Percentiles rank a stretch among this genome's conserved stretches.
Conservation (phyloP, 768 basidiomycete genomes). For the Neoboletus subvelutipes region DNA sequence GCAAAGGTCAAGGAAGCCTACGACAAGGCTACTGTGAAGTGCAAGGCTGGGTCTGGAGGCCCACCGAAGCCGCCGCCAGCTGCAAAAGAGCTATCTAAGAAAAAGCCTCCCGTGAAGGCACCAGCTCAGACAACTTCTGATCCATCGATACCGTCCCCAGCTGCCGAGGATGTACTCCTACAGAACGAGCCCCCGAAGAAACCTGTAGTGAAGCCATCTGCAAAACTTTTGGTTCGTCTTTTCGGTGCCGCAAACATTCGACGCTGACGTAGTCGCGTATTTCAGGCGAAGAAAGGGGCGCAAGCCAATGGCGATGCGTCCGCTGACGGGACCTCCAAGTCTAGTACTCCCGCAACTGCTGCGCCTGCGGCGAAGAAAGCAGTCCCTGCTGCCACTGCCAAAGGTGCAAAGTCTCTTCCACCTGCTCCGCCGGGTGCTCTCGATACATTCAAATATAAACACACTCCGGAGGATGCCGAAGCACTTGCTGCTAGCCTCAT, state of each 20-base stretch:
- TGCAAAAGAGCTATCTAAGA: slow-evolving; percentile 37
- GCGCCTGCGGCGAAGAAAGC: slow-evolving; percentile 45
- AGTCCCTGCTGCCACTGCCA: slow-evolving; percentile 38
- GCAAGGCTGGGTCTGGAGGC: slow-evolving; percentile 62
- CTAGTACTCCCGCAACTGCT: slow-evolving; percentile 28
- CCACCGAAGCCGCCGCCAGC: slow-evolving; percentile 41
- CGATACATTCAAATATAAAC: slow-evolving; percentile 89
- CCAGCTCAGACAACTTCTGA: slow-evolving; percentile 13
- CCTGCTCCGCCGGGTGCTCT: slow-evolving; percentile 52
- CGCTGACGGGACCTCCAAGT: slow-evolving; percentile 17
- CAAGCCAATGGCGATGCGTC: slow-evolving; percentile 32
- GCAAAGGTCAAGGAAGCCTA: slow-evolving; percentile 92
- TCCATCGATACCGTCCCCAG: slow-evolving; percentile 19
- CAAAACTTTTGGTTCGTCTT: slow-evolving; percentile 41
- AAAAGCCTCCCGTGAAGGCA: slow-evolving; percentile 37
- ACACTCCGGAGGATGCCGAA: slow-evolving; percentile 91
- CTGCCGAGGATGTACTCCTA: slow-evolving; percentile 15
- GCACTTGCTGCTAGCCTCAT: slow-evolving; percentile 68
- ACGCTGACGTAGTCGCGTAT: slow-evolving; percentile 2
- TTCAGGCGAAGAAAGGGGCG: slow-evolving; percentile 53
- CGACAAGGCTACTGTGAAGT: slow-evolving; percentile 90
- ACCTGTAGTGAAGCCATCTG: slow-evolving; percentile 50
- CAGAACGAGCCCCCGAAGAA: slow-evolving; percentile 42
- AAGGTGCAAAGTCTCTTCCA: slow-evolving; percentile 48
- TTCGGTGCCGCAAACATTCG: neutral